Evolutionary conservation across 192 early-diverging fungal genomes (phyloP).

Genomic region (Pilaira anomala): DNA sequence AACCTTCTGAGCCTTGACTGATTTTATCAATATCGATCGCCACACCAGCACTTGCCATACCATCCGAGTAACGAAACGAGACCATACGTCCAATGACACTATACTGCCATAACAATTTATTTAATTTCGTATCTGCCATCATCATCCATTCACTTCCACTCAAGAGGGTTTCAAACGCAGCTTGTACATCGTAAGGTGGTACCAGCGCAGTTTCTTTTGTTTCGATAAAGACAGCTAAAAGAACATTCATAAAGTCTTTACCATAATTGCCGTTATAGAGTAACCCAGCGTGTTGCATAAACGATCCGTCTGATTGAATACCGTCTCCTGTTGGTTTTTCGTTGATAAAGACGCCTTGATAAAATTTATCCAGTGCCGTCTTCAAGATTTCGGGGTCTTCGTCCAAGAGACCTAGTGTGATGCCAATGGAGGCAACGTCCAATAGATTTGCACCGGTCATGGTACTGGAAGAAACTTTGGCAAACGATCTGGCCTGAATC

Average conservation of each 20-base stretch:
- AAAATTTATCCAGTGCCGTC: constrained; percentile 8
- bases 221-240: constrained; percentile 15
- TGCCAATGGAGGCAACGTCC: constrained; percentile 26
- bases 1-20: constrained; percentile 9
- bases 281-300: constrained; percentile 22
- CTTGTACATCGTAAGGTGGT: background rate
- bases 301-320: constrained; percentile 27
- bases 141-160: constrained; percentile 33
- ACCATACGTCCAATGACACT: constrained; percentile 29
- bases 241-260: constrained; percentile 25
- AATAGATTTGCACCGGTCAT: constrained; percentile 26
- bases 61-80: background rate
- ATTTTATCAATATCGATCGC: constrained; percentile 15
- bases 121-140: constrained; percentile 15
- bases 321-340: constrained; percentile 8
- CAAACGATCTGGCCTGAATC: constrained; percentile 12
- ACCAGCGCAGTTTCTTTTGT: constrained; percentile 17
- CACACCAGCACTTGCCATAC: constrained; percentile 6
- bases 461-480: background rate
- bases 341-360: constrained; percentile 8
- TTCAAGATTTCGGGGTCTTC: constrained; percentile 11
- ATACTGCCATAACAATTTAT: constrained; percentile 21
- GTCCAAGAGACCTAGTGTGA: constrained; percentile 12
- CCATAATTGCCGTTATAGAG: constrained; percentile 31
- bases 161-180: constrained; percentile 16